Evolutionary conservation across 345 rosid species (phyloP), one percentile per base, ranked within the genome.

Genomic region (Sisymbrium altissimum): DNA sequence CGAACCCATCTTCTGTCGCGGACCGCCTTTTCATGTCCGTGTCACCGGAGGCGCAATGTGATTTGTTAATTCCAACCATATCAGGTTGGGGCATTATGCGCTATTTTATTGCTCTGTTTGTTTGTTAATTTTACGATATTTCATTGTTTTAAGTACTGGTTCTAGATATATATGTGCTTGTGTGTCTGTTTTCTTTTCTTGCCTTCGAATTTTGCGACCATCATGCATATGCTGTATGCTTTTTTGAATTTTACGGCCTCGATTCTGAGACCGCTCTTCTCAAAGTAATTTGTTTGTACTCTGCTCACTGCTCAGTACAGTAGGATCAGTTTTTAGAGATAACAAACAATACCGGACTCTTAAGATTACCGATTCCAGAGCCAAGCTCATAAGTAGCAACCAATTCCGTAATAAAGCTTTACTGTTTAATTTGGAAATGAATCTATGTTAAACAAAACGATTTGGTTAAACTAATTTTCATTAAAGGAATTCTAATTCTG

Each of bases 1-100:
- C 27, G 98, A 96, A 77, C 93, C 98, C 5, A 92, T 96, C 46
- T 86, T 87, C 78, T 96, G 97, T 18, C 88, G 95, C n/a, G 98
- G 97, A 12, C 96, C 98, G 12, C 98, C 97, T 4, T 96, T 89
- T 56, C 96, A 86, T 61, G 80, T 92, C 41, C 82, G 86, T 53
- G 96, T 89, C 52, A 18, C 80, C 10, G 99, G 98, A 23, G 81
- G 87, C n/a, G 86, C 82, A 32, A 80, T 84, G 85, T 48, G 54
- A 71, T 68, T 23, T 36, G 29, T 45, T 48, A 19, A 19, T 5
- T 4, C 21, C 36, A 43, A 45, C 41, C 66, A 33, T 33, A 55
- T 45, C 59, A 44, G 60, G 41, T 45, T 40, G 29, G 59, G 43
- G 65, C 19, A 35, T 49, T 53, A 53, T 53, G 45, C n/a, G 27